Percentiles rank a stretch among this genome's conserved stretches.
phyloP scores from a whole-genome alignment of 768 basidiomycete genomes.

The Hemileccinum impolitum region DNA sequence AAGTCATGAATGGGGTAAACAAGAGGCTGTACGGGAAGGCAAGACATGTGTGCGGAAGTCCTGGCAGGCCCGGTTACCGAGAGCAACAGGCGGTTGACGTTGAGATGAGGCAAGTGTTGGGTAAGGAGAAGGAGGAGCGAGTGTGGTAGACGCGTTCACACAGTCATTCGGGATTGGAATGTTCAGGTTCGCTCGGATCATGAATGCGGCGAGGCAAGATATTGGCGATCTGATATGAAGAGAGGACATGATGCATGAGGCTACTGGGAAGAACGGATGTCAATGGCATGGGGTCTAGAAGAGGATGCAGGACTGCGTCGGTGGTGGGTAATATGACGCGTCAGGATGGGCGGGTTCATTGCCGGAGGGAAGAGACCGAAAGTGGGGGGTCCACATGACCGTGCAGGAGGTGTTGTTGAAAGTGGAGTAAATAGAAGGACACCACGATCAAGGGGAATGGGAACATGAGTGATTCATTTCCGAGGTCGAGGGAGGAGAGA shows the following conservation, averaged over 20 bases:
- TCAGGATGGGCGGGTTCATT: conserved; percentile 3
- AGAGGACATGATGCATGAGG: conserved; percentile 29
- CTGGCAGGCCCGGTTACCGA: conserved; percentile 5
- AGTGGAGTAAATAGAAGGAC: conserved; percentile 27
- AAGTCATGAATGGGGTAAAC: conserved; percentile 16
- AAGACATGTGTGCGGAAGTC: conserved; percentile 17
- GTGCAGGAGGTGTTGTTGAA: too few species aligned
- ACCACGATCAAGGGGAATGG: conserved; percentile 23
- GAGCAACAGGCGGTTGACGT: background rate
- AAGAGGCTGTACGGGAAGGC: conserved; percentile 22
- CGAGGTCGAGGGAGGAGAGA: conserved; percentile 28
- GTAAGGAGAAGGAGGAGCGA: too few species aligned
- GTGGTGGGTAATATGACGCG: background rate
- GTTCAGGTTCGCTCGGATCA: conserved; percentile 24
- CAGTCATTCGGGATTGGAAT: conserved; percentile 20
- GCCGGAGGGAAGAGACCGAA: conserved; percentile 1
- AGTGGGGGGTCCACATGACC: conserved; percentile 19
- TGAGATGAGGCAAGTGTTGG: conserved; percentile 14
- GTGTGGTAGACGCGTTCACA: conserved; percentile 17
- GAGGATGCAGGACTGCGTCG: conserved; percentile 5
- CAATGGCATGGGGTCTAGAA: background rate
- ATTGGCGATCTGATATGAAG: conserved; percentile 32
- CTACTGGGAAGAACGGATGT: conserved; percentile 7
- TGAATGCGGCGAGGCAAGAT: conserved; percentile 27
- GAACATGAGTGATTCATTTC: conserved; percentile 36